A percentile compares a stretch with the other conserved stretches of the same genome.
These are phyloP conservation scores for Elsinoe perseae DNA, from an alignment of 2,329 filamentous ascomycete genomes.

Conservation along the genomic window DNA sequence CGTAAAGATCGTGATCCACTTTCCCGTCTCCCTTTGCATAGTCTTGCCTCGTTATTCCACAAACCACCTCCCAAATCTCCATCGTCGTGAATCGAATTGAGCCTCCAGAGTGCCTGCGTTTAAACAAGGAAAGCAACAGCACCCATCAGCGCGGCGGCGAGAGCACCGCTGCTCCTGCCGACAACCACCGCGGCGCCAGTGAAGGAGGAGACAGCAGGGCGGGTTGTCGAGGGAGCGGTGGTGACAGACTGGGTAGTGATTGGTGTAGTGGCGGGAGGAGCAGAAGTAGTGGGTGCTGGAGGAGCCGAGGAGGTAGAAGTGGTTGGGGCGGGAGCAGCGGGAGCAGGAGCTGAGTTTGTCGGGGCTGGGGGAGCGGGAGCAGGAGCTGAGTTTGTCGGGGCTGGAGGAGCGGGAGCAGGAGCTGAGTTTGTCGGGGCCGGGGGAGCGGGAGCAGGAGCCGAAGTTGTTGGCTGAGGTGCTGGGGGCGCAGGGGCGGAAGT, in stretches of 20 bases:
- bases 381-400: not conserved
- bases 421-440: not conserved
- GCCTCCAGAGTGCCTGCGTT: no score
- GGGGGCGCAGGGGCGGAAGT: not conserved
- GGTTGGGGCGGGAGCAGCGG: not conserved
- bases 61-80: not conserved
- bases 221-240: not conserved
- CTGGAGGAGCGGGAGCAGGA: not conserved
- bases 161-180: not conserved
- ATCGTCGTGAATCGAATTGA: not conserved
- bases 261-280: not conserved
- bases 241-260: not conserved
- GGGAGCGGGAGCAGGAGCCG: not conserved
- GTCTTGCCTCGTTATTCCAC: not conserved
- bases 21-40: not conserved
- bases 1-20: conserved; percentile 7
- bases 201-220: not conserved
- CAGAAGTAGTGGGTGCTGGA: not conserved
- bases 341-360: not conserved
- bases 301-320: not conserved
- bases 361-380: not conserved
- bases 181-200: not conserved
- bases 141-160: not conserved
- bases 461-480: not conserved
- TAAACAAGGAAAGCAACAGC: not conserved